Percentiles rank a stretch among this genome's conserved stretches.
These are phyloP conservation scores for Quercus parvula DNA, from an alignment of 306 rosid genomes.

Conservation along the genomic window DNA sequence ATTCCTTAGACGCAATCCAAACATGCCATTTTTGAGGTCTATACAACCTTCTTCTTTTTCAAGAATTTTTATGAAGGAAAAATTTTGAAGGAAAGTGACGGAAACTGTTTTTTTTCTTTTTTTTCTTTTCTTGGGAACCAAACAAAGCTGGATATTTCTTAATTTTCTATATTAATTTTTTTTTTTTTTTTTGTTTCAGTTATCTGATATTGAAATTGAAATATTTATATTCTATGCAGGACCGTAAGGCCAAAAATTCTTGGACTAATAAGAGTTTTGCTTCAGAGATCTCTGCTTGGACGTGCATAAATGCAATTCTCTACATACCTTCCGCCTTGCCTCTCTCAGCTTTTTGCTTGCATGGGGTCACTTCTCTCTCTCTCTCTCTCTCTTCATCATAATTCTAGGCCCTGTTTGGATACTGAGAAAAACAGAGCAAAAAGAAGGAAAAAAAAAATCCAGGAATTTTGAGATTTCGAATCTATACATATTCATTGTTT, in stretches of 20 bases:
- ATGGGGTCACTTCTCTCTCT: slow-evolving; percentile 63
- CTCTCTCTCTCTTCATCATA: neutral
- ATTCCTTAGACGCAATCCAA: slow-evolving; percentile 9
- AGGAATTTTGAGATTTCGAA: neutral
- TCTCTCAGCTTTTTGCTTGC: slow-evolving; percentile 52
- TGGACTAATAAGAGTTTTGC: slow-evolving; percentile 27
- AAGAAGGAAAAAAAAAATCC: neutral
- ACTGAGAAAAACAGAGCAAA: neutral
- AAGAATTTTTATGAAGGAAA: neutral
- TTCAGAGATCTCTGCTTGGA: slow-evolving; percentile 30
- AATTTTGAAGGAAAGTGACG: neutral
- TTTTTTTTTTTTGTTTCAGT: slow-evolving; percentile 5
- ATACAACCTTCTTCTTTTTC: neutral
- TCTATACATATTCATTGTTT: neutral
- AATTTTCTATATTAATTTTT: neutral
- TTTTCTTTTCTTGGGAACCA: slow-evolving; percentile 1
- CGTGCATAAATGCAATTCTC: slow-evolving; percentile 49
- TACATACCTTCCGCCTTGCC: slow-evolving; percentile 53
- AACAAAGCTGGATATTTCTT: slow-evolving; percentile 18
- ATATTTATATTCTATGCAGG: slow-evolving; percentile 11
- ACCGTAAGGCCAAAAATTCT: slow-evolving; percentile 15
- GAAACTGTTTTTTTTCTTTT: neutral
- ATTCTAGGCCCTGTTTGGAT: slow-evolving; percentile 14
- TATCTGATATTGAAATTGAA: slow-evolving; percentile 3
- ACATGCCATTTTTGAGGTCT: slow-evolving; percentile 37